Evolutionary conservation across 2,329 filamentous ascomycete genomes (phyloP), one percentile per base, ranked within the genome.

Genomic region (Didymella keratinophila): DNA sequence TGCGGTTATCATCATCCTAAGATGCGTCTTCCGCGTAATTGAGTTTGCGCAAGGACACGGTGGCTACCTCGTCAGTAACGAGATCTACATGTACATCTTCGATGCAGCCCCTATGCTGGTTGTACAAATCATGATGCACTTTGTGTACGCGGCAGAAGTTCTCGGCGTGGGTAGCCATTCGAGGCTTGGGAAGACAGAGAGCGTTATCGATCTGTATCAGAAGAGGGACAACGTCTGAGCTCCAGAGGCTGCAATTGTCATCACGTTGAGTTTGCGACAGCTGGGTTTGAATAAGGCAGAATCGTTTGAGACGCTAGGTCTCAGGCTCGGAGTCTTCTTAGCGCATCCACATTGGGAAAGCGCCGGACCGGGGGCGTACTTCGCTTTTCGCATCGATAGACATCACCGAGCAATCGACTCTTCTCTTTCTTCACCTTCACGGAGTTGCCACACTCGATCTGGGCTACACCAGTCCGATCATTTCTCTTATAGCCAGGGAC

Each of bases 11-110:
- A 83, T 85, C 65, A 74, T 85, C 61, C 41, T 82, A 9, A 75
- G 83, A 46, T 80, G 74, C 18, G 61, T 84, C 1, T 83, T 83
- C 55, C 78, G 83, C 20, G 72, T 83, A 14, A 63, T 79, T 12
- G 82, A 85, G 66, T 85, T 81, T 52, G 64, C 72, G 0, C 69
- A 78, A 58, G 82, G 82, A 2, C 72, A 78, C 39, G 63, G 72
- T 30, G 82, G 83, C 2, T 78, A 76, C 30, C 65, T 85, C 27
- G 69, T 81, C 43, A 64, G 62, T 4, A 73, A 77, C 45, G 82
- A 84, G 70, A 63, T 74, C 8, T 82, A 71, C 52, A 62, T 82
- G 14, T 82, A 83, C 61, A 61, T 80, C 23, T 80, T 82, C 43
- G 81, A 83, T 69, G 78, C 79, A 34, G 52, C 65, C 5, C 70